Conservation (phyloP, 441 rosid genomes). For the Manihot esculenta region DNA sequence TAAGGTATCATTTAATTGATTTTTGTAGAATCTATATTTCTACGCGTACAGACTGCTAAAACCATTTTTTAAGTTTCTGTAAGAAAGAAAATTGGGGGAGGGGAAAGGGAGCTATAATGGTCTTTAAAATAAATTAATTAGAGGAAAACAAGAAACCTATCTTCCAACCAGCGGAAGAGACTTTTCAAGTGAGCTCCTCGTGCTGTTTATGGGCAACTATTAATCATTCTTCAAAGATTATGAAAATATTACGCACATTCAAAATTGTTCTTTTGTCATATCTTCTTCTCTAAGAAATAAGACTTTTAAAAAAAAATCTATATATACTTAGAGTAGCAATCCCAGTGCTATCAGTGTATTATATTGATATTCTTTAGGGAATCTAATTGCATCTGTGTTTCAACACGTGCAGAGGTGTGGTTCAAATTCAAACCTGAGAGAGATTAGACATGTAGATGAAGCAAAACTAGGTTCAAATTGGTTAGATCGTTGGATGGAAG, state of each 20-base stretch:
- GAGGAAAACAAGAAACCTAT: not conserved
- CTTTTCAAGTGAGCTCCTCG: not conserved
- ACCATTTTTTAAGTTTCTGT: not conserved
- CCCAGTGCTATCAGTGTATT: not conserved
- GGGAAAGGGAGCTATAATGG: too few species aligned
- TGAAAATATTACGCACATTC: not conserved
- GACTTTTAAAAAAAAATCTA: too few species aligned
- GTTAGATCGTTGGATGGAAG: slow-evolving; percentile 74
- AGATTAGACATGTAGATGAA: slow-evolving; percentile 41
- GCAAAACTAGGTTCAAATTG: slow-evolving; percentile 50
- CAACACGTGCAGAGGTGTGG: slow-evolving; percentile 47
- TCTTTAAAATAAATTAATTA: not conserved
- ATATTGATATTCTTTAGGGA: not conserved
- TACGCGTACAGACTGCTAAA: not conserved
- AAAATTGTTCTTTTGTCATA: not conserved
- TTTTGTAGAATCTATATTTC: not conserved
- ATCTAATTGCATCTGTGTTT: slow-evolving; percentile 12
- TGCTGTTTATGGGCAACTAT: not conserved
- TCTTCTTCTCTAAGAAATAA: not conserved
- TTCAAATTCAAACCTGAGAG: slow-evolving; percentile 49
- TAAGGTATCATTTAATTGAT: slow-evolving; percentile 30
- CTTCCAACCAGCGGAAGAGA: not conserved
- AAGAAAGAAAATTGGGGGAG: not conserved
- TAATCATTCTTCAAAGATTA: not conserved
- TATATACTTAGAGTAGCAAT: not conserved